Conservation (phyloP, 1,284 basidiomycete genomes). For the Cryptococcus sp. region DNA sequence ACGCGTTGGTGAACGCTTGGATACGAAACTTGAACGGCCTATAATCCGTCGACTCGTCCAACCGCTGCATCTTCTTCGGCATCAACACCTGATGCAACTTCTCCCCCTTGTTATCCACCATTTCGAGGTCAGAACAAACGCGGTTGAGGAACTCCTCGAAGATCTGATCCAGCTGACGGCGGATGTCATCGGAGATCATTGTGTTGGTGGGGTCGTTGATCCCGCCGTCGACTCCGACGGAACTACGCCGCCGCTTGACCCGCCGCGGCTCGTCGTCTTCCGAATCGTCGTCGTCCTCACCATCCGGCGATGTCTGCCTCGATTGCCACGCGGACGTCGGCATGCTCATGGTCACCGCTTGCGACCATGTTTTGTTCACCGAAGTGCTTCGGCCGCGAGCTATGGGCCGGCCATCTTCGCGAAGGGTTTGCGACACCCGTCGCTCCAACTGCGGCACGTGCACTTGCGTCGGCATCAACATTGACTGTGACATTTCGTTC, state of each 20-base stretch:
- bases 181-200: conserved; percentile 64
- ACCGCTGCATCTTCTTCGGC: conserved; percentile 96
- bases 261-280: conserved; percentile 42
- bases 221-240: conserved; percentile 32
- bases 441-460: conserved; percentile 12
- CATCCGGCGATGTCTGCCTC: conserved; percentile 38
- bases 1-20: conserved; percentile 96
- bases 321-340: conserved; percentile 50
- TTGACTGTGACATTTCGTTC: conserved; percentile 3
- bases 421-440: conserved; percentile 18
- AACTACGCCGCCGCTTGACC: conserved; percentile 43
- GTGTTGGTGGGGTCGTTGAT: conserved; percentile 21
- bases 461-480: neutral
- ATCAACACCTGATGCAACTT: conserved; percentile 97
- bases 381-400: conserved; percentile 42
- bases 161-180: conserved; percentile 78
- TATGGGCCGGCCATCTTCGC: conserved; percentile 45
- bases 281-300: conserved; percentile 39
- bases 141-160: conserved; percentile 88
- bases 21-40: conserved; percentile 99
- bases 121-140: conserved; percentile 90
- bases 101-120: conserved; percentile 90
- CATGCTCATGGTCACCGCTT: conserved; percentile 20
- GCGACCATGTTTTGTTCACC: conserved; percentile 31
- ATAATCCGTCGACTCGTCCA: conserved; percentile 95